A percentile compares a stretch with the other conserved stretches of the same genome.
These are phyloP conservation scores for Jackrogersella minutella DNA, from an alignment of 495 filamentous ascomycete genomes.

Conservation along the genomic window DNA sequence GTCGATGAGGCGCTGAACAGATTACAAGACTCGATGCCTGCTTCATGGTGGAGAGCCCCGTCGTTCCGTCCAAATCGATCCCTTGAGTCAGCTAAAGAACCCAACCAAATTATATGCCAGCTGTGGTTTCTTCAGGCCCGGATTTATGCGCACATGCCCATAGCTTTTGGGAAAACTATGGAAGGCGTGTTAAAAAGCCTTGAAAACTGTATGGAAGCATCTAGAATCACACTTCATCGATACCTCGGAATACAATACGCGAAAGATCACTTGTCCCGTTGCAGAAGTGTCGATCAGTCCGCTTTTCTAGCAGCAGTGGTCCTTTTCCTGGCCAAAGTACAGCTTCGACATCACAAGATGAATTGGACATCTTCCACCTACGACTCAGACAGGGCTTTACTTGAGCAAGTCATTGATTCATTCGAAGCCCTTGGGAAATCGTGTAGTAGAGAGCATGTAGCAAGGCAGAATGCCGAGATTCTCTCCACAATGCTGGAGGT, in stretches of 20 bases:
- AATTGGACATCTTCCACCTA: not conserved
- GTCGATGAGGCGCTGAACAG: not conserved
- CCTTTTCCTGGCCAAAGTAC: slow-evolving; percentile 7
- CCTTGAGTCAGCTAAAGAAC: slow-evolving; percentile 8
- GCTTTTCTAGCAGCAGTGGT: slow-evolving; percentile 8
- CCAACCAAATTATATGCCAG: slow-evolving; percentile 18
- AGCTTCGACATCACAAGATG: not conserved
- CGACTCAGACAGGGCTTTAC: not conserved
- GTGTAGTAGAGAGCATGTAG: slow-evolving; percentile 3
- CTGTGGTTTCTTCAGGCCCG: slow-evolving; percentile 17
- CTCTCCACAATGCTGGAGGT: slow-evolving; percentile 10
- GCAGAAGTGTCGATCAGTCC: not conserved
- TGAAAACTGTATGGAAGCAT: slow-evolving; percentile 8
- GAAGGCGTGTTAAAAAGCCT: not conserved
- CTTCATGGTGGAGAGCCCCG: slow-evolving; percentile 12
- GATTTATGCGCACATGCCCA: slow-evolving; percentile 10
- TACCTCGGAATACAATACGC: not conserved
- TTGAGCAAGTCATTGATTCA: slow-evolving; percentile 3
- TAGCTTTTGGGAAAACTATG: not conserved
- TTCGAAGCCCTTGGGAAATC: slow-evolving; percentile 1
- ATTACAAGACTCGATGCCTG: slow-evolving; percentile 6
- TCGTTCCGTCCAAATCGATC: slow-evolving; percentile 10
- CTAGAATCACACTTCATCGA: slow-evolving; percentile 6
- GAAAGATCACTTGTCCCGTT: not conserved
- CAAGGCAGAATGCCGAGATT: not conserved